phyloP scores from a whole-genome alignment of 805 yeast species.

The Kluyveromyces aestuarii region DNA sequence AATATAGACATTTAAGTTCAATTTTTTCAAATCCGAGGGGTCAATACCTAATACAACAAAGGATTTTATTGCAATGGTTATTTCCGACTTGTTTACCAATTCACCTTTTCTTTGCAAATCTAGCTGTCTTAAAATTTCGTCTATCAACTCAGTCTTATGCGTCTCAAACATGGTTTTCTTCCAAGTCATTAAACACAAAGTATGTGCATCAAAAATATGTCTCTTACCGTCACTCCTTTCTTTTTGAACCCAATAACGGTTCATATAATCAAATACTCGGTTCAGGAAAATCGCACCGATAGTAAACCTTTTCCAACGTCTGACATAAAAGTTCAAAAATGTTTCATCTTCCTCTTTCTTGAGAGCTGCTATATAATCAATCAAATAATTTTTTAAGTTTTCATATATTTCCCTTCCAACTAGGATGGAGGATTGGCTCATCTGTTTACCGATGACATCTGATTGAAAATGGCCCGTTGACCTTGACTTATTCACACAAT shows the following conservation, averaged over 20 bases:
- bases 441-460: slow-evolving; percentile 20
- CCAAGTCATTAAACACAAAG: slow-evolving; percentile 85
- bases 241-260: slow-evolving; percentile 95
- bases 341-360: slow-evolving; percentile 49
- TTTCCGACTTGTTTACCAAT: slow-evolving; percentile 53
- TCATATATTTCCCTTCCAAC: slow-evolving; percentile 87
- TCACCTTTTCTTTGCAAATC: slow-evolving; percentile 73
- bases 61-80: slow-evolving; percentile 73
- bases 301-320: slow-evolving; percentile 81
- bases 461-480: slow-evolving; percentile 32
- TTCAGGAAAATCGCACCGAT: slow-evolving; percentile 87
- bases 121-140: slow-evolving; percentile 67
- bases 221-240: slow-evolving; percentile 90
- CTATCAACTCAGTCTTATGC: slow-evolving; percentile 49
- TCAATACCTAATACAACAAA: slow-evolving; percentile 88
- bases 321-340: slow-evolving; percentile 73
- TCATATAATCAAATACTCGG: slow-evolving; percentile 91
- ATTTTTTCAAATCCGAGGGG: slow-evolving; percentile 77
- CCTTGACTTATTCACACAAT: slow-evolving; percentile 75
- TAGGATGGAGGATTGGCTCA: slow-evolving; percentile 35
- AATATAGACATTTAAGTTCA: slow-evolving; percentile 73
- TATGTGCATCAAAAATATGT: slow-evolving; percentile 84
- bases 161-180: slow-evolving; percentile 68
- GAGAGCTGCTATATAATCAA: slow-evolving; percentile 45
- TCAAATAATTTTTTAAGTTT: slow-evolving; percentile 59